These are phyloP conservation scores for Nyctanthes arbortristis DNA, from an alignment of 257 asterid species.

Conservation along the genomic window DNA sequence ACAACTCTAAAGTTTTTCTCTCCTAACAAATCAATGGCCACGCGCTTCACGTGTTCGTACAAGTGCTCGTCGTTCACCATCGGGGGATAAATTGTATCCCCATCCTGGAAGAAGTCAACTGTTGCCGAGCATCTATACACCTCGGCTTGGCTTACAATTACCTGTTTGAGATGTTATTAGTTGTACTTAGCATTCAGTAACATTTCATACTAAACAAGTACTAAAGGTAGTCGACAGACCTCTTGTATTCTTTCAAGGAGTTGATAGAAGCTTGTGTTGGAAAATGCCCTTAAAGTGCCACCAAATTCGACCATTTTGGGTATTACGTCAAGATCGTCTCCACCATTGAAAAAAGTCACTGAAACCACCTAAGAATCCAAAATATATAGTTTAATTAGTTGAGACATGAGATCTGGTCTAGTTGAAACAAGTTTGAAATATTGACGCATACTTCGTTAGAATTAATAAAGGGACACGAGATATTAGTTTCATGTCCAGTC, in stretches of 20 bases:
- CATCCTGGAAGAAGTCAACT: constrained; percentile 69
- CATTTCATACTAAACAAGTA: too few relatives aligned
- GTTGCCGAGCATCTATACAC: constrained; percentile 77
- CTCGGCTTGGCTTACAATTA: constrained; percentile 64
- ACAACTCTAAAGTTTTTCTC: constrained; percentile 46
- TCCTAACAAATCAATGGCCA: constrained; percentile 51
- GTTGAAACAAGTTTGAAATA: too few relatives aligned
- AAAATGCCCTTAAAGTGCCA: constrained; percentile 87
- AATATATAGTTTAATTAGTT: too few relatives aligned
- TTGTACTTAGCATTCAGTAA: too few relatives aligned
- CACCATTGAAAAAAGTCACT: too few relatives aligned
- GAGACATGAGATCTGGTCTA: too few relatives aligned
- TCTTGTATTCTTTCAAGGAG: constrained; percentile 72
- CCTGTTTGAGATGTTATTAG: constrained; percentile 45
- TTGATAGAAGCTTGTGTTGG: constrained; percentile 55
- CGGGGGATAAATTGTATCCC: constrained; percentile 72
- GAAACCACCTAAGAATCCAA: too few relatives aligned
- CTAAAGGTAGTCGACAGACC: too few relatives aligned
- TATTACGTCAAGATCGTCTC: too few relatives aligned
- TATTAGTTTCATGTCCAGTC: too few relatives aligned
- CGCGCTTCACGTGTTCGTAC: constrained; percentile 57
- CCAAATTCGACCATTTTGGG: constrained; percentile 51
- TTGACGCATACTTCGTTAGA: too few relatives aligned
- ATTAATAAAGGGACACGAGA: too few relatives aligned
- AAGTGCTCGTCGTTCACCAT: constrained; percentile 59